Conservation (phyloP, 2,329 filamentous ascomycete genomes). For the Monosporascus sp. region DNA sequence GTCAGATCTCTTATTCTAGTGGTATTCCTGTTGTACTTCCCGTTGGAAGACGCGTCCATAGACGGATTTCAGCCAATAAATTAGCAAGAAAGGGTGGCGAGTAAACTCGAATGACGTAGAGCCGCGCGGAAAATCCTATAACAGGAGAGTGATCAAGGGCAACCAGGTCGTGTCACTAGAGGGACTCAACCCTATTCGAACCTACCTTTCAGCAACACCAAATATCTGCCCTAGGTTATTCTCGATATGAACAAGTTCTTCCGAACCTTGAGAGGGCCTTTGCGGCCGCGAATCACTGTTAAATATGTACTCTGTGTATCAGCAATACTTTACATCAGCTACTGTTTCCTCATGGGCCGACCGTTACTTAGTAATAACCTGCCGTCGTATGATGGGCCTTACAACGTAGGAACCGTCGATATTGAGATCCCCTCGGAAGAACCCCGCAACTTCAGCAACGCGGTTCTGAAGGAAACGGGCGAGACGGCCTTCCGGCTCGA, state of each 20-base stretch:
- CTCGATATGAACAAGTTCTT: background rate
- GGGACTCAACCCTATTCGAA: no score
- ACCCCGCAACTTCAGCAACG: constrained; percentile 28
- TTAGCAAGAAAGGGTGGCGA: no score
- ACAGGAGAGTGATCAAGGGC: no score
- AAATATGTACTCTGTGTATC: constrained; percentile 25
- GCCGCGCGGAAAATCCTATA: no score
- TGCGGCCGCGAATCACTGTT: background rate
- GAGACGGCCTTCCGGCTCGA: constrained; percentile 39
- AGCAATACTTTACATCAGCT: constrained; percentile 30
- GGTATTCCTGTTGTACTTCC: no score
- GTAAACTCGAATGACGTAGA: no score
- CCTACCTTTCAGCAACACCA: no score
- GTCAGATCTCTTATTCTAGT: no score
- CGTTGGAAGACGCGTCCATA: no score
- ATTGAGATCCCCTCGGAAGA: constrained; percentile 32
- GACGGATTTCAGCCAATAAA: no score
- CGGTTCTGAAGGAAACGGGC: constrained; percentile 29
- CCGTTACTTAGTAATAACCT: constrained; percentile 40
- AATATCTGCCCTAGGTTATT: no score
- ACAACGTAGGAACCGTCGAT: constrained; percentile 42
- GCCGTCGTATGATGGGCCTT: constrained; percentile 38
- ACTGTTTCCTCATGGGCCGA: constrained; percentile 33
- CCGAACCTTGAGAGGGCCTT: background rate
- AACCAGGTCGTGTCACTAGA: no score